Base-by-base conservation (phyloP, 371 early-diverging fungal genomes). In the Circinella minor region DNA sequence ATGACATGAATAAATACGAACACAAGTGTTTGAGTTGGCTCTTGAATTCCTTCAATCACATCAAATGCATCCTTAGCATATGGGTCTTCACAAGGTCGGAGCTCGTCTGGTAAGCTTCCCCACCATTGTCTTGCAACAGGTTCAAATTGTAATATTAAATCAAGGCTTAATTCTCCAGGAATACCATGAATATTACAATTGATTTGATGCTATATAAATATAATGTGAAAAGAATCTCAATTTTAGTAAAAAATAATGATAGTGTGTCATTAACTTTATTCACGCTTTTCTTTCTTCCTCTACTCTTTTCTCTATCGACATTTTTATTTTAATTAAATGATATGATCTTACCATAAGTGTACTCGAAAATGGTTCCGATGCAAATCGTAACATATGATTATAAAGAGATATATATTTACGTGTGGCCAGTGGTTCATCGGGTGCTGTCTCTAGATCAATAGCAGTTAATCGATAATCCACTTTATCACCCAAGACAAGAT, bases 81-180 rank as follows among this genome's bases (percentile, higher is more conserved):
- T 0, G 65, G 65, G 14, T 65, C 51, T 4, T 65, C 51, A 36
- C 49, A 65, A 3, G 48, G 9, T 4, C 65, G 65, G 3, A 65
- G 14, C 3, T 54, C 39, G 9, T 51, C 65, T 0, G 65, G 65
- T 54, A 65, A 54, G 18, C 10, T 37, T 11, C 54, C 48, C 65
- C 65, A 65, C 65, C 65, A 65, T 65, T 65, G 38, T 7, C 65
- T n/a, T 27, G 38, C 54, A 37, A 65, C 54, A 2, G 65, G 36
- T 18, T 65, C 65, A 54, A 36, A 65, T 54, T 48, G 65, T 6
- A 65, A 18, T 1, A 65, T 36, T 4, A 65, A 17, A 10, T 65
- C 65, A n/a, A 65, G 36, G 13, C 48, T 65, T 15, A 65, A 17
- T 36, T 65, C 54, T 10, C 65, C 51, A 8, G 65, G 55, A n/a